Percentiles rank a stretch among this genome's conserved stretches.
These are phyloP conservation scores for Aspergillus sergii DNA, from an alignment of 2,329 filamentous ascomycete species.

Conservation along the genomic window DNA sequence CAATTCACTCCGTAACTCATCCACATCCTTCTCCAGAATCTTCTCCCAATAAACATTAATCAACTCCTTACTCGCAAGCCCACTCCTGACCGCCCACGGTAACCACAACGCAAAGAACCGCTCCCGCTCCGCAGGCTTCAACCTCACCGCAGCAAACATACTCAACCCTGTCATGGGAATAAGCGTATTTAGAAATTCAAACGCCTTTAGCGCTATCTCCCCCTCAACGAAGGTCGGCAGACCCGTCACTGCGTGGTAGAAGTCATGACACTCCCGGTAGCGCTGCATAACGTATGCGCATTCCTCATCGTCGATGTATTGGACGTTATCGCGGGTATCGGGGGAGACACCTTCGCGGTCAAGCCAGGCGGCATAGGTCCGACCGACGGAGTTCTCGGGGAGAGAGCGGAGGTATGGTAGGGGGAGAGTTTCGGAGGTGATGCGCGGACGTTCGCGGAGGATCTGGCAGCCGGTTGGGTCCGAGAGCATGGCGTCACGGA, in stretches of 20 bases:
- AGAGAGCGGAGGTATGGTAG: slow-evolving; percentile 72
- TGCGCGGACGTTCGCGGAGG: slow-evolving; percentile 83
- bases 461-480: slow-evolving; percentile 85
- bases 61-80: slow-evolving; percentile 72
- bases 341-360: slow-evolving; percentile 91
- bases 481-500: slow-evolving; percentile 88
- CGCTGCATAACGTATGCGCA: slow-evolving; percentile 98
- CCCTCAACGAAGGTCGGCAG: slow-evolving; percentile 91
- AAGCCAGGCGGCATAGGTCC: slow-evolving; percentile 85
- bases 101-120: slow-evolving; percentile 68
- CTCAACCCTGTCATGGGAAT: slow-evolving; percentile 93
- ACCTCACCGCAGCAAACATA: slow-evolving; percentile 68
- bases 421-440: slow-evolving; percentile 72
- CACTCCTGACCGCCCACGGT: slow-evolving; percentile 89
- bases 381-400: slow-evolving; percentile 73
- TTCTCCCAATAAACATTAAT: slow-evolving; percentile 99
- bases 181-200: slow-evolving; percentile 93
- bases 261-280: slow-evolving; percentile 96
- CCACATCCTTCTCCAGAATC: slow-evolving; percentile 80
- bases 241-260: slow-evolving; percentile 93
- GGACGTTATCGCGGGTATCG: slow-evolving; percentile 79
- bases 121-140: slow-evolving; percentile 65
- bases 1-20: slow-evolving; percentile 71
- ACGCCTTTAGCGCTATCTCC: slow-evolving; percentile 95
- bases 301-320: slow-evolving; percentile 92